Evolutionary conservation across 202 grass and related monocot genomes (phyloP).

Genomic region (Cymbopogon flexuosus): DNA sequence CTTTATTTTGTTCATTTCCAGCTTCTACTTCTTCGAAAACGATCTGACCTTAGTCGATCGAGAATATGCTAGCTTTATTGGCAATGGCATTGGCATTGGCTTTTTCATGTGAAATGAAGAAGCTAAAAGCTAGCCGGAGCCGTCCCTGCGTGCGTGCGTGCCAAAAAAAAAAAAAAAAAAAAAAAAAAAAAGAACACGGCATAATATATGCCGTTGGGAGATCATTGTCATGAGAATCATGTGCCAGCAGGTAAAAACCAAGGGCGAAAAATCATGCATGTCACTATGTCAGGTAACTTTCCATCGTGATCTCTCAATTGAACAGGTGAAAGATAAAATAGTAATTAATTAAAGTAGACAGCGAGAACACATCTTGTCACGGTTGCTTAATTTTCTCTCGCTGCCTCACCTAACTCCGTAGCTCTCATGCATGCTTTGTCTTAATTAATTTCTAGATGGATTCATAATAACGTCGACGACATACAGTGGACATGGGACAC

Average conservation of each 20-base stretch:
- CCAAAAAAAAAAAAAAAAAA: too few relatives aligned
- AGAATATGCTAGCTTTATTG: neutral
- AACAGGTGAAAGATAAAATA: neutral
- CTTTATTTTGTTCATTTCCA: neutral
- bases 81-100: neutral
- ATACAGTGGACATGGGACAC: neutral
- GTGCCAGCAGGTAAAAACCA: neutral
- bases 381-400: conserved; percentile 9
- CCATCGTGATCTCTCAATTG: neutral
- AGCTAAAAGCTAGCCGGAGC: neutral
- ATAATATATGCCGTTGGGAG: neutral
- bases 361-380: neutral
- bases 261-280: neutral
- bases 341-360: neutral
- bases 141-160: neutral
- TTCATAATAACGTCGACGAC: neutral
- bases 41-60: neutral
- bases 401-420: conserved; percentile 29
- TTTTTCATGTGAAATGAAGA: neutral
- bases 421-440: neutral
- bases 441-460: conserved; percentile 13
- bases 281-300: conserved; percentile 3
- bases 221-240: conserved; percentile 26
- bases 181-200: too few relatives aligned
- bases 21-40: neutral